phyloP scores from a whole-genome alignment of 768 basidiomycete genomes.

The Boletus sp. region DNA sequence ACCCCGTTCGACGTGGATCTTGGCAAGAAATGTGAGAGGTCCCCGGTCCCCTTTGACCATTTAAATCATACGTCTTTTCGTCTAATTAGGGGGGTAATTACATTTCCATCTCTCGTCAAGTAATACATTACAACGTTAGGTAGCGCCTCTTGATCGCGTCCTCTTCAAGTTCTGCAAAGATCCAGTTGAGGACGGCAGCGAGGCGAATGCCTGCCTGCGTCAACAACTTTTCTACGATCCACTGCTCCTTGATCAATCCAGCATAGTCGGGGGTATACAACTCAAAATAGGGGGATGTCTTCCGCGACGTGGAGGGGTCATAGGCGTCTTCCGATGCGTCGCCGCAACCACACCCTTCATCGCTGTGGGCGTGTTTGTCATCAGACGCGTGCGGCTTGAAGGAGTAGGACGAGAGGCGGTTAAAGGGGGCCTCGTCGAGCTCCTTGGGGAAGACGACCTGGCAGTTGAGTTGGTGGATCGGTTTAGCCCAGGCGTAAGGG shows the following conservation, averaged over 20 bases:
- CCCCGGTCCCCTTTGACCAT: too few species aligned
- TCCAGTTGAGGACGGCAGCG: conserved; percentile 76
- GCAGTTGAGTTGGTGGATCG: conserved; percentile 78
- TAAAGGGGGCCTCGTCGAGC: conserved; percentile 41
- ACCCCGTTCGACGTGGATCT: not conserved
- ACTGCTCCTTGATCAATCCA: conserved; percentile 59
- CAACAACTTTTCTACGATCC: conserved; percentile 78
- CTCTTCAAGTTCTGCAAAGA: conserved; percentile 41
- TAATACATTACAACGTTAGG: conserved; percentile 2
- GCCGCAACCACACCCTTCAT: not conserved
- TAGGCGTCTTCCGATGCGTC: not conserved
- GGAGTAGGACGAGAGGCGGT: conserved; percentile 33
- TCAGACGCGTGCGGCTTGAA: not conserved
- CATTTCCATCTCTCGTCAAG: not conserved
- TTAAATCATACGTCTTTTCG: too few species aligned
- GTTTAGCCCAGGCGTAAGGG: conserved; percentile 75
- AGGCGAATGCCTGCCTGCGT: conserved; percentile 82
- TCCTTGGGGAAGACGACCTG: conserved; percentile 74
- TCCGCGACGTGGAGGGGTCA: conserved; percentile 1
- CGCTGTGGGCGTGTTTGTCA: conserved; percentile 1
- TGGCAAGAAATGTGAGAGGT: not conserved
- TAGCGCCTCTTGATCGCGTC: not conserved
- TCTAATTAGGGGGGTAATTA: not conserved
- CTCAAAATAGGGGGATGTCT: conserved; percentile 48
- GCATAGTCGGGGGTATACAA: conserved; percentile 81